Percentiles rank a stretch among this genome's conserved stretches.
Conservation (phyloP, 331 rosid species). For the Stylosanthes scabra region DNA sequence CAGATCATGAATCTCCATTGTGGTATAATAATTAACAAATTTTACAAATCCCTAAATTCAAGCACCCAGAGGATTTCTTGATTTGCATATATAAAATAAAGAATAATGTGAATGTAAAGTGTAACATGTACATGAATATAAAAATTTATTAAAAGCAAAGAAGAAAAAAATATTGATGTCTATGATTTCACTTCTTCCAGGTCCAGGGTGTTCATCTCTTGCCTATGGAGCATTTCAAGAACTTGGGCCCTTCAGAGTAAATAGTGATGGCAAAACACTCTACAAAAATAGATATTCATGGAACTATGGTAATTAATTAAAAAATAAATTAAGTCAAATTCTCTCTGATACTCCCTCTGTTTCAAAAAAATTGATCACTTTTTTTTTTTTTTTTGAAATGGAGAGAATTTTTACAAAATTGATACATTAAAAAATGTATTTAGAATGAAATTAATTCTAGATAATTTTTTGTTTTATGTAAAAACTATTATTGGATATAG, state of each 20-base stretch:
- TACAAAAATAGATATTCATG: conserved; percentile 65
- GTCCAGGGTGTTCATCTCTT: conserved; percentile 96
- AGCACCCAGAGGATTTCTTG: conserved; percentile 33
- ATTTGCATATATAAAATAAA: conserved; percentile 1
- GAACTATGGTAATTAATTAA: conserved; percentile 62
- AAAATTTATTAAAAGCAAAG: neutral
- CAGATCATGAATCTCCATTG: neutral
- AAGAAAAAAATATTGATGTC: neutral
- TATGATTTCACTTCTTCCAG: conserved; percentile 37
- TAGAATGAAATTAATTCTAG: too few relatives aligned
- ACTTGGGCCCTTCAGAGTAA: conserved; percentile 90
- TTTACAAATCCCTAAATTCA: conserved; percentile 51
- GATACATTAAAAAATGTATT: too few relatives aligned
- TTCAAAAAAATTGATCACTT: too few relatives aligned
- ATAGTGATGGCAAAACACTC: conserved; percentile 89
- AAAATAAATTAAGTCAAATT: neutral
- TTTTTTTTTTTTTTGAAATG: too few relatives aligned
- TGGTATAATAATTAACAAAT: neutral
- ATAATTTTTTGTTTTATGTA: too few relatives aligned
- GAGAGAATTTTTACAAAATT: too few relatives aligned
- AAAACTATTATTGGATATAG: too few relatives aligned
- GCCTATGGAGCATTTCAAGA: conserved; percentile 96
- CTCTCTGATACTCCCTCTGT: too few relatives aligned
- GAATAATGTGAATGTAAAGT: neutral
- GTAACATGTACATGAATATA: neutral